Base-by-base conservation (phyloP, 192 early-diverging fungal species). In the Geranomyces michiganensis region DNA sequence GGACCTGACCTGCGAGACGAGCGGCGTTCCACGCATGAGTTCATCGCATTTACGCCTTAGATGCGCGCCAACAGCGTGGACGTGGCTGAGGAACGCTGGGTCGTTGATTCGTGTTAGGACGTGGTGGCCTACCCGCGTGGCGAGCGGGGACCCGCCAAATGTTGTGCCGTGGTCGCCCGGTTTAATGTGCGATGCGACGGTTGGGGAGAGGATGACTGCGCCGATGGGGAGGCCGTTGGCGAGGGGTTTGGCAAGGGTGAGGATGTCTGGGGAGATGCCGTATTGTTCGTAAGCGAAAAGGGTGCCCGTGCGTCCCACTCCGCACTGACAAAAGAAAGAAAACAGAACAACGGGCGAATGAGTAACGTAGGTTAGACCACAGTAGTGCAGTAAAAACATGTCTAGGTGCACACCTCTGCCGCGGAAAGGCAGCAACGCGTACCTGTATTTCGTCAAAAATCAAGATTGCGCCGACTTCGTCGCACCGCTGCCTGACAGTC, bases 141-240 rank as follows among this genome's bases (percentile, higher is more conserved):
- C 95, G 47, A 99, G 76, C 8, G 97, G 96, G 69, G 90, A 92
- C 36, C 97, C 97, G 65, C 97, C 97, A 86, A 97, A 99, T 8
- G 96, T 97, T 14, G 97, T 97, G 59, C 97, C 97, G 72, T 99
- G 97, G 79, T 99, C 96, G 61, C 96, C 92, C 19, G 91, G 84
- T 27, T 87, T 88, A 79, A 99, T 91, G 48, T 88, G 70, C n/a
- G 85, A 84, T 6, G 94, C 94, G 22, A 97, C 92, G 65, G 82
- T 78, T 62, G 88, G 79, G 62, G 85, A 85, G 58, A 92, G 85
- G 72, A 97, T 73, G 62, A 92, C 88, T n/a, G 95, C 95, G 64
- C 97, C 97, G 71, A 99, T 94, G 15, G 97, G 97, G 36, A 97
- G 77, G 61, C 97, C 97, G 78, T 96, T 97, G 41, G 94, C 97